Base-by-base conservation (phyloP, 1,284 basidiomycete genomes). In the Cryptococcus floricola region DNA sequence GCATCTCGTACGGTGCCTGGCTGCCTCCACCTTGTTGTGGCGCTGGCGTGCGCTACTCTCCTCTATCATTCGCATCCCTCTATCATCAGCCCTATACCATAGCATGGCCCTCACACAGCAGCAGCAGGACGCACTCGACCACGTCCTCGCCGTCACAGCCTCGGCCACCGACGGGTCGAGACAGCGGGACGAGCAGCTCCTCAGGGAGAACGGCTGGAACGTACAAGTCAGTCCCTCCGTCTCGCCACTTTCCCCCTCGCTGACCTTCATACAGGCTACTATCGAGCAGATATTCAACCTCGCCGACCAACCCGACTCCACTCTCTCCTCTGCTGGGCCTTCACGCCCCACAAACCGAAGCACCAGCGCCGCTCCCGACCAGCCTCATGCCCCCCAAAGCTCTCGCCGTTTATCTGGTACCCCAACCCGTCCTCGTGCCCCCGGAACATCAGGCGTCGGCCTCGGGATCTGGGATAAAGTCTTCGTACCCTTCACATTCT, bases 171-270 rank as follows among this genome's bases (percentile, higher is more conserved):
- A 61, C 7, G 65, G 65, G 2, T 64, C 70, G 3, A 57, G 68
- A 6, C 62, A 69, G 18, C 55, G 77, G 16, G 75, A 77, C 52
- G 69, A 76, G 51, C 62, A 70, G 14, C 45, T 78, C 23, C 56
- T 78, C 3, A 53, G 68, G 0, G 74, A 77, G 52, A 70, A 69
- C 46, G 70, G 68, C 7, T 78, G 71, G 70, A 67, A 78, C 57
- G 68, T 78, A 7, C 69, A 77, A 65, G 77, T 76, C 18, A 39
- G 18, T 25, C 25, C 39, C 16, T 28, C 23, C 9, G 18, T 34
- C 18, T 41, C 39, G 42, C 27, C 12, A 37, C 19, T 39, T 34
- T 6, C 7, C 31, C 10, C 12, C 14, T n/a, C 38, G 25, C 56
- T 53, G 43, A 44, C 16, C 41, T 18, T 43, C 2, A 5, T 7